A percentile compares a stretch with the other conserved stretches of the same genome.
These are phyloP conservation scores for Glycine tomentella DNA, from an alignment of 306 rosid species.

Conservation along the genomic window DNA sequence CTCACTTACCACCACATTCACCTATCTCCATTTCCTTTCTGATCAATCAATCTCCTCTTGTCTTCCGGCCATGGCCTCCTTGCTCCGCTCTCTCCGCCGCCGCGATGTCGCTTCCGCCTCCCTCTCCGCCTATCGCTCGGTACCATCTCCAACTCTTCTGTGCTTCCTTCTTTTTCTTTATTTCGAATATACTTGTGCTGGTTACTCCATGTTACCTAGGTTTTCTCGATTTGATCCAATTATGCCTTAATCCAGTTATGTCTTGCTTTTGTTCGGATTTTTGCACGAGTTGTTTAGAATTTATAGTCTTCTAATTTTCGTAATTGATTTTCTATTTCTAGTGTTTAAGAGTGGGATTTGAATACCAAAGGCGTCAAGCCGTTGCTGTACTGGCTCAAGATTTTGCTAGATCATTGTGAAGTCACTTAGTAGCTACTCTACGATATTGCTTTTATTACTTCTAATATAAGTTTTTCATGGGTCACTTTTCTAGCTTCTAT, in stretches of 20 bases:
- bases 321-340: neutral
- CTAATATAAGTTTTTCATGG: neutral
- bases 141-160: neutral
- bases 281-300: neutral
- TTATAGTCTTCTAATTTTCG: neutral
- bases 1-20: neutral
- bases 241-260: neutral
- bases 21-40: neutral
- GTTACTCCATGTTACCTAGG: neutral
- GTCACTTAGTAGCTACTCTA: neutral
- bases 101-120: conserved; percentile 62
- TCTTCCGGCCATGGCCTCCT: conserved; percentile 54
- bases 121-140: conserved; percentile 70
- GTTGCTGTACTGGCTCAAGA: neutral
- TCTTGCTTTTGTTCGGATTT: neutral
- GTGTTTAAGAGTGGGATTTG: neutral
- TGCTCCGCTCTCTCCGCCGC: conserved; percentile 53
- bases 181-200: neutral
- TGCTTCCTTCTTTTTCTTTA: conserved; percentile 33
- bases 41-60: neutral
- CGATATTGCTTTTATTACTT: neutral
- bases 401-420: neutral
- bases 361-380: neutral
- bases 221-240: neutral
- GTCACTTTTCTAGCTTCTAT: neutral